A percentile compares a stretch with the other conserved stretches of the same genome.
Evolutionary conservation across 768 basidiomycete species (phyloP).

Genomic region (Trametes villosa): DNA sequence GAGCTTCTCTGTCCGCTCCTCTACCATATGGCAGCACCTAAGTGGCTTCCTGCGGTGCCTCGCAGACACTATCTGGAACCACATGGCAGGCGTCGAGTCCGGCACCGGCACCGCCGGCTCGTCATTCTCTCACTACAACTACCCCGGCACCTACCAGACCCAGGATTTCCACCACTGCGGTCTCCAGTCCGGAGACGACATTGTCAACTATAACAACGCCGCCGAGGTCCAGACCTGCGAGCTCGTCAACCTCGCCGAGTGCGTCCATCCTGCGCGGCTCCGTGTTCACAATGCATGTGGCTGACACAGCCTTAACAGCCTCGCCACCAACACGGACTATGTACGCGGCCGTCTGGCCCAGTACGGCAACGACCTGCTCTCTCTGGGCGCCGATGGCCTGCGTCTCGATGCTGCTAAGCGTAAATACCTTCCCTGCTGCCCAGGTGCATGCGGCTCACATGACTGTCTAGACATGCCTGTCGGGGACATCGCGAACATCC

Average conservation of each 20-base stretch:
- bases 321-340: slow-evolving; percentile 65
- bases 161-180: slow-evolving; percentile 69
- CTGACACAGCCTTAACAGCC: slow-evolving; percentile 40
- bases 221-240: slow-evolving; percentile 53
- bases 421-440: slow-evolving; percentile 27
- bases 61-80: slow-evolving; percentile 62
- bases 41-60: slow-evolving; percentile 31
- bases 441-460: not conserved
- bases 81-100: slow-evolving; percentile 58
- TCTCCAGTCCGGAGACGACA: slow-evolving; percentile 52
- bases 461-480: slow-evolving; percentile 53
- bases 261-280: slow-evolving; percentile 12
- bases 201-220: slow-evolving; percentile 57
- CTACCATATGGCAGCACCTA: slow-evolving; percentile 8
- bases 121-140: slow-evolving; percentile 54
- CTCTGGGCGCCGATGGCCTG: slow-evolving; percentile 64
- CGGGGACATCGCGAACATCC: slow-evolving; percentile 57
- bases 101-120: slow-evolving; percentile 56
- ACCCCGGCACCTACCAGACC: slow-evolving; percentile 34
- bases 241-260: slow-evolving; percentile 46
- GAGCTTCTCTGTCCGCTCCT: not conserved
- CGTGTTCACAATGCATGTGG: not conserved
- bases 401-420: slow-evolving; percentile 70
- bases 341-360: slow-evolving; percentile 59
- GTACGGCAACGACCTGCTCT: slow-evolving; percentile 64